These are phyloP conservation scores for Lolium perenne DNA, from an alignment of 176 grass and related monocot species.

Conservation along the genomic window DNA sequence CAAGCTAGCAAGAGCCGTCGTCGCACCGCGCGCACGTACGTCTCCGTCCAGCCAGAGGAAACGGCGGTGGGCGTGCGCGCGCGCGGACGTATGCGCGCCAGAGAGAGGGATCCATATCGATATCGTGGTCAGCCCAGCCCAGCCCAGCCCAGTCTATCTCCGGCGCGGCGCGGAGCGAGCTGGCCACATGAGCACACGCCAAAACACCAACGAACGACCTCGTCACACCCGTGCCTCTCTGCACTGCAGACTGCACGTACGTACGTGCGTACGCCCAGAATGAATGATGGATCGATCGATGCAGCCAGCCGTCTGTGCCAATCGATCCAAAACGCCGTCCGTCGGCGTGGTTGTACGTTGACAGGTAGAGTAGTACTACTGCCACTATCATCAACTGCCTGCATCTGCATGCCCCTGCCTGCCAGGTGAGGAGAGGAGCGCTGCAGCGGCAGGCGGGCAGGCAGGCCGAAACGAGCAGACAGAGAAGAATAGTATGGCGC, in stretches of 20 bases:
- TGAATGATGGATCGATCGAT: not conserved
- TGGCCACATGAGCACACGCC: not conserved
- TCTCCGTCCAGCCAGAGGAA: constrained; percentile 5
- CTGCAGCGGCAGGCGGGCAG: not conserved
- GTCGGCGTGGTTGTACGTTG: not conserved
- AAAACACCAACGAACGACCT: not conserved
- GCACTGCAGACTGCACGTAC: too few species aligned
- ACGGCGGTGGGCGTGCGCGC: not conserved
- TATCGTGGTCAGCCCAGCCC: not conserved
- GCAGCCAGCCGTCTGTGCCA: not conserved
- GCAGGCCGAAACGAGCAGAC: not conserved
- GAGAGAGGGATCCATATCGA: too few species aligned
- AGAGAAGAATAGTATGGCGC: not conserved
- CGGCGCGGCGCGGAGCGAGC: not conserved
- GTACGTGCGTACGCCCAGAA: not conserved
- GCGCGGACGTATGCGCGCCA: not conserved
- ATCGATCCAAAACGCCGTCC: not conserved
- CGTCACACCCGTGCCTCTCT: not conserved
- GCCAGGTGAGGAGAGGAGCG: too few species aligned
- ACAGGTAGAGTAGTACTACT: not conserved
- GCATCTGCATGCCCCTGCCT: too few species aligned
- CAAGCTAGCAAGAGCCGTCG: not conserved
- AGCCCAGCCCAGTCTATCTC: not conserved
- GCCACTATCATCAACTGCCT: not conserved
- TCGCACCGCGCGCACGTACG: not conserved